These are phyloP conservation scores for Irpex rosettiformis DNA, from an alignment of 1,284 basidiomycete genomes.

Conservation along the genomic window DNA sequence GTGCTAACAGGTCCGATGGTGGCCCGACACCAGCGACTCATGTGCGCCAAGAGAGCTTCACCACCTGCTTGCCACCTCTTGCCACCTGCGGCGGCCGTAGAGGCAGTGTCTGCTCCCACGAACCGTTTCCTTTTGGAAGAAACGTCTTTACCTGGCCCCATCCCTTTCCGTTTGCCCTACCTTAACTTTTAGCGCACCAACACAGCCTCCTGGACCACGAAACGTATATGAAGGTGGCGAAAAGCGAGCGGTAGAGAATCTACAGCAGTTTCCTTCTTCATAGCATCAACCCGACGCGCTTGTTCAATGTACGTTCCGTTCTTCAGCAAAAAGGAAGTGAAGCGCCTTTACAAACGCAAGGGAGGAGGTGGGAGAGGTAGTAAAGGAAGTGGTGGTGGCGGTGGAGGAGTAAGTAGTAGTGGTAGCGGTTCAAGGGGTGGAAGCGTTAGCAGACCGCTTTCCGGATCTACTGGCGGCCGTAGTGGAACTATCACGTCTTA, in stretches of 20 bases:
- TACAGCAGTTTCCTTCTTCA: too few relatives aligned
- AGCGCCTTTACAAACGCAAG: conserved; percentile 23
- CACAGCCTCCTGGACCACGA: too few relatives aligned
- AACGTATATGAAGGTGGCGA: too few relatives aligned
- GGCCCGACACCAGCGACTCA: neutral
- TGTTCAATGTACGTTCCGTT: conserved; percentile 29
- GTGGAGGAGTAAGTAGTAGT: conserved; percentile 22
- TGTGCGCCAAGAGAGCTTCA: neutral
- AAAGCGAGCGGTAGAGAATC: too few relatives aligned
- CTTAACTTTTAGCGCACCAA: neutral
- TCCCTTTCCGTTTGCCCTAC: neutral
- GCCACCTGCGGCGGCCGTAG: too few relatives aligned
- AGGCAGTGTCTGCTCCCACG: neutral
- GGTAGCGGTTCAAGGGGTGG: conserved; percentile 14
- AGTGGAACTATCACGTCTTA: conserved; percentile 30
- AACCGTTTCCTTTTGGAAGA: neutral
- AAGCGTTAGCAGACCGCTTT: conserved; percentile 24
- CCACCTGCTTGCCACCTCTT: neutral
- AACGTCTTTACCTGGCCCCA: neutral
- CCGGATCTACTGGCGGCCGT: conserved; percentile 25
- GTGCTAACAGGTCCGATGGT: neutral
- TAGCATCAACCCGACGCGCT: neutral
- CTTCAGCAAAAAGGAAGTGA: conserved; percentile 20
- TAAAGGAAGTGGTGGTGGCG: conserved; percentile 20
- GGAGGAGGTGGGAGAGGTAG: conserved; percentile 26